phyloP scores from a whole-genome alignment of 2,329 filamentous ascomycete species.

The Alternaria brassicae region DNA sequence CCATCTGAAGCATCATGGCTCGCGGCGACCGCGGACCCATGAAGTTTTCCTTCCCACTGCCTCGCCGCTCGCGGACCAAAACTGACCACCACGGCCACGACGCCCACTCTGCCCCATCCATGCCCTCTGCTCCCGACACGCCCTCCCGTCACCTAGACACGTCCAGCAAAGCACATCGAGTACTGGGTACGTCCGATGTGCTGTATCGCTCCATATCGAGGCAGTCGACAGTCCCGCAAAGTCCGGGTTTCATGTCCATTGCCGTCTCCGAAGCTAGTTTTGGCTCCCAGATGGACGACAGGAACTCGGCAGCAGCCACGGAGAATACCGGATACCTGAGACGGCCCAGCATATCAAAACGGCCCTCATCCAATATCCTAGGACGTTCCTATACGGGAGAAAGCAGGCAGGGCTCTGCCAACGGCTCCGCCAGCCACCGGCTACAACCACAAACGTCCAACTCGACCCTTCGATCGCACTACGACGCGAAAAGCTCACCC shows the following conservation, averaged over 20 bases:
- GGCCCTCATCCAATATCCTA: conserved; percentile 47
- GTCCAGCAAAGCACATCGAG: conserved; percentile 46
- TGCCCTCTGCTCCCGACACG: conserved; percentile 31
- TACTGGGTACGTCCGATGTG: conserved; percentile 47
- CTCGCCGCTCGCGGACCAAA: conserved; percentile 38
- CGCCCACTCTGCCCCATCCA: conserved; percentile 28
- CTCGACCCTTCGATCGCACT: conserved; percentile 53
- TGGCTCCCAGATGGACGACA: conserved; percentile 35
- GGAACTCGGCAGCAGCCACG: conserved; percentile 25
- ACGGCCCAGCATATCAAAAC: conserved; percentile 37
- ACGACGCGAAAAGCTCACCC: conserved; percentile 52
- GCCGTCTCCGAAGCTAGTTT: conserved; percentile 42
- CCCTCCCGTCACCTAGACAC: conserved; percentile 34
- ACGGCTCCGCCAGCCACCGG: conserved; percentile 38
- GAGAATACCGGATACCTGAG: conserved; percentile 26
- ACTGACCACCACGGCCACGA: conserved; percentile 25
- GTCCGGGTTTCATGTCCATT: conserved; percentile 43
- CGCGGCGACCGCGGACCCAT: conserved; percentile 31
- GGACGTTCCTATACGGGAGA: conserved; percentile 31
- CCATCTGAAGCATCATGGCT: conserved; percentile 38
- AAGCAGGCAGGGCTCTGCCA: conserved; percentile 36
- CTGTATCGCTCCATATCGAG: conserved; percentile 35
- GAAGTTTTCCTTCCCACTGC: conserved; percentile 50
- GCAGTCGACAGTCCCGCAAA: conserved; percentile 32
- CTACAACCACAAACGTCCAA: conserved; percentile 46